Conservation (phyloP, 1,284 basidiomycete species). For the Fomitopsis palustris region DNA sequence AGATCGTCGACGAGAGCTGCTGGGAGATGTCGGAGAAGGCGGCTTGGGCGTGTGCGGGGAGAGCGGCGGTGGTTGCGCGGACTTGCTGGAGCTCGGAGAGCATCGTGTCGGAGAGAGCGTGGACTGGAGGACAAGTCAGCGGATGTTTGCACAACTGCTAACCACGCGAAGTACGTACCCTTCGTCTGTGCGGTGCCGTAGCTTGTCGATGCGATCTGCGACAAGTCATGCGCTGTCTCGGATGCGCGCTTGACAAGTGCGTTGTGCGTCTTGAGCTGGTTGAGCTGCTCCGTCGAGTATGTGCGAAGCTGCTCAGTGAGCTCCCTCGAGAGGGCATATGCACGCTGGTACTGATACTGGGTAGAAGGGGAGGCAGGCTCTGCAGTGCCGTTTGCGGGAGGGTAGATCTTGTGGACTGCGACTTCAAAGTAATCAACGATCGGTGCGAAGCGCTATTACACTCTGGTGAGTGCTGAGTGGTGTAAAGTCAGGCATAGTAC, state of each 20-base stretch:
- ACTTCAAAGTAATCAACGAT: slow-evolving; percentile 68
- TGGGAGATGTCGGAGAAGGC: slow-evolving; percentile 43
- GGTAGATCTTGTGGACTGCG: slow-evolving; percentile 52
- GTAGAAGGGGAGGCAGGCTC: slow-evolving; percentile 17
- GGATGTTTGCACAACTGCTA: not conserved
- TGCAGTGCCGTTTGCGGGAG: slow-evolving; percentile 21
- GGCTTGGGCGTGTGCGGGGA: slow-evolving; percentile 53
- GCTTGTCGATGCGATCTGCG: slow-evolving; percentile 52
- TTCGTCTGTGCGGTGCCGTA: slow-evolving; percentile 44
- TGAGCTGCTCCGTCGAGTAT: slow-evolving; percentile 69
- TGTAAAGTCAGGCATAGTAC: slow-evolving; percentile 25
- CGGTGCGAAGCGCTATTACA: slow-evolving; percentile 58
- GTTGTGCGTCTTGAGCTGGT: slow-evolving; percentile 65
- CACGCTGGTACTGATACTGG: slow-evolving; percentile 74
- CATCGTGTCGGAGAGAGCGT: slow-evolving; percentile 61
- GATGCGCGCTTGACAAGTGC: slow-evolving; percentile 67
- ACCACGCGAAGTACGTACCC: not conserved
- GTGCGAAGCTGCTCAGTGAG: slow-evolving; percentile 58
- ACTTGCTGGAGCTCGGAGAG: slow-evolving; percentile 59
- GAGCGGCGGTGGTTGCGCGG: slow-evolving; percentile 41
- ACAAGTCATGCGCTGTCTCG: slow-evolving; percentile 62
- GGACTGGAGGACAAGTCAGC: slow-evolving; percentile 19
- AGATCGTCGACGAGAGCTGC: slow-evolving; percentile 44
- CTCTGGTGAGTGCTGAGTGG: slow-evolving; percentile 13
- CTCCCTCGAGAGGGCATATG: slow-evolving; percentile 57